Conservation (phyloP, 495 filamentous ascomycete genomes). For the Penicillium alfredii region DNA sequence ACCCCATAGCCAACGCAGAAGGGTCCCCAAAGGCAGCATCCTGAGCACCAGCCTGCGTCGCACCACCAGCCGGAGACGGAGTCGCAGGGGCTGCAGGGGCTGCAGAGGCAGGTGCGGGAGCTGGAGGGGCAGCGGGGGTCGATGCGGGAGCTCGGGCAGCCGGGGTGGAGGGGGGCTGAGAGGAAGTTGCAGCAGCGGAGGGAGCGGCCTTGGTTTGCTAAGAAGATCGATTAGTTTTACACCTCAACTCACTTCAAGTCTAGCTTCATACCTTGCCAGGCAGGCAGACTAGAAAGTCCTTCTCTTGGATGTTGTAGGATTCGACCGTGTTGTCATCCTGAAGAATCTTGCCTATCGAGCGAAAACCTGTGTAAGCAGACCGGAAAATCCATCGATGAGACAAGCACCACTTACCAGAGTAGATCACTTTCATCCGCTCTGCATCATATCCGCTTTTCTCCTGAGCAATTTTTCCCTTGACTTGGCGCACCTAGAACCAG, state of each 20-base stretch:
- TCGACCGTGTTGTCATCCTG: constrained; percentile 95
- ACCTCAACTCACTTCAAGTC: too few species aligned
- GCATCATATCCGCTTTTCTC: constrained; percentile 85
- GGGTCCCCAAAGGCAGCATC: constrained; percentile 60
- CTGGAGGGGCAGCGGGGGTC: constrained; percentile 54
- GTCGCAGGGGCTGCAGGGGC: constrained; percentile 57
- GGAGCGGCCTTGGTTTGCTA: constrained; percentile 64
- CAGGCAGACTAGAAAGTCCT: constrained; percentile 98
- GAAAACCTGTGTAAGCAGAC: constrained; percentile 3
- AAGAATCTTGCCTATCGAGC: constrained; percentile 78
- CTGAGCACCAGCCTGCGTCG: constrained; percentile 32
- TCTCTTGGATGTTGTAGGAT: constrained; percentile 96
- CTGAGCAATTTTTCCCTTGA: constrained; percentile 83
- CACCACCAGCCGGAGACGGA: constrained; percentile 61
- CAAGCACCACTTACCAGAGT: constrained; percentile 60
- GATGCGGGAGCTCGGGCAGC: constrained; percentile 40
- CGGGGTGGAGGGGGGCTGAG: constrained; percentile 53
- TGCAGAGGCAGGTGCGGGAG: constrained; percentile 57
- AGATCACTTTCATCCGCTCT: constrained; percentile 87
- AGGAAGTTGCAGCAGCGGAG: constrained; percentile 48
- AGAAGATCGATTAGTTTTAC: constrained; percentile 7
- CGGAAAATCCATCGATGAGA: not conserved
- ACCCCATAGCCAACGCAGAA: constrained; percentile 76
- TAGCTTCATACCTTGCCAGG: constrained; percentile 76
- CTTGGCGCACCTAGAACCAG: constrained; percentile 64